phyloP scores from a whole-genome alignment of 2,329 filamentous ascomycete species.

The Harringtonia aguacate region DNA sequence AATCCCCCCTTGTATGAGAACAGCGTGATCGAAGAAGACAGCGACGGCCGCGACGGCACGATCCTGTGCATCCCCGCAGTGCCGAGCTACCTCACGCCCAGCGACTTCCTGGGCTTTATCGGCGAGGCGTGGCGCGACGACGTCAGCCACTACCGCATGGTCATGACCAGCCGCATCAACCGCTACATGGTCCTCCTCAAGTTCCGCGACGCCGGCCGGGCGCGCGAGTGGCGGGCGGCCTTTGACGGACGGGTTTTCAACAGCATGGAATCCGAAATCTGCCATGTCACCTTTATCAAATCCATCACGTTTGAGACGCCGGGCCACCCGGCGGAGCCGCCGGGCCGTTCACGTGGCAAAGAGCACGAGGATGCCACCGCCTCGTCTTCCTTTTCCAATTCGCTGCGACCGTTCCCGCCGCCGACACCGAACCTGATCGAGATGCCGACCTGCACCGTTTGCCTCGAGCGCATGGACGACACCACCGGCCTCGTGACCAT shows the following conservation, averaged over 20 bases:
- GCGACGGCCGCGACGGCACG: conserved; percentile 51
- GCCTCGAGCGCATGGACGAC: conserved; percentile 95
- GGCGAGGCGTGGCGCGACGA: conserved; percentile 77
- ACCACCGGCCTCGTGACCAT: conserved; percentile 92
- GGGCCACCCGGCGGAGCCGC: conserved; percentile 11
- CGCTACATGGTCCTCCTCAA: conserved; percentile 95
- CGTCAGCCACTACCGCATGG: conserved; percentile 89
- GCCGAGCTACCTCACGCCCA: conserved; percentile 83
- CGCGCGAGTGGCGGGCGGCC: conserved; percentile 68
- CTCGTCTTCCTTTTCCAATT: conserved; percentile 9
- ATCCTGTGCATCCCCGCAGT: conserved; percentile 91
- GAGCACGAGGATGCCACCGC: conserved; percentile 6
- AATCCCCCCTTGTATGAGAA: not conserved
- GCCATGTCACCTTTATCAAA: conserved; percentile 89
- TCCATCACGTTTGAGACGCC: conserved; percentile 76
- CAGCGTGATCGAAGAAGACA: conserved; percentile 13
- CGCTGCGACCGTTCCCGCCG: conserved; percentile 48
- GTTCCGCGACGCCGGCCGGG: conserved; percentile 65
- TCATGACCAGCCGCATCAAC: conserved; percentile 79
- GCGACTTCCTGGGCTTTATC: conserved; percentile 84
- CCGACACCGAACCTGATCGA: conserved; percentile 78
- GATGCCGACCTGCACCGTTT: conserved; percentile 91
- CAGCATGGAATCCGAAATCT: conserved; percentile 87
- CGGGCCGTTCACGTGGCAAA: not conserved
- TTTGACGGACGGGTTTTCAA: conserved; percentile 95